phyloP scores from a whole-genome alignment of 2,329 filamentous ascomycete species.

The Ophiostoma himal-ulmi region DNA sequence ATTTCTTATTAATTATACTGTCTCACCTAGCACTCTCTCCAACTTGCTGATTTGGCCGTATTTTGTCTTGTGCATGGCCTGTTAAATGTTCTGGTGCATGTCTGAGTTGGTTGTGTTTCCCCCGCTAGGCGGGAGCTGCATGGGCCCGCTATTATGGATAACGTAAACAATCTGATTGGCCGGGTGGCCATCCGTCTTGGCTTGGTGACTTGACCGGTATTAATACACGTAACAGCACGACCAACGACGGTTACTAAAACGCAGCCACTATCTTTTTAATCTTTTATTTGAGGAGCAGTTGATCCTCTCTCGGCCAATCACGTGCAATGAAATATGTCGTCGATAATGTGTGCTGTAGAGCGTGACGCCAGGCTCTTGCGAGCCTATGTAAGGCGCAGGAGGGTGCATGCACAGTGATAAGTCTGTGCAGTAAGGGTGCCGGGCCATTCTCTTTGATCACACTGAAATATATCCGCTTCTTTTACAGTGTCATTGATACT shows the following conservation, averaged over 20 bases:
- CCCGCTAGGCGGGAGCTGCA: neutral
- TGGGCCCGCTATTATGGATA: neutral
- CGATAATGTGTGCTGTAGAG: neutral
- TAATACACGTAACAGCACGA: neutral
- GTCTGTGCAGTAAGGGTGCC: neutral
- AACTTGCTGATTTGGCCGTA: neutral
- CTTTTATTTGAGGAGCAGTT: too few species aligned
- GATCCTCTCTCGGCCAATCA: neutral
- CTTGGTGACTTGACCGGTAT: neutral
- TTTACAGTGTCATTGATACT: too few species aligned
- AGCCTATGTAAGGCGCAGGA: neutral
- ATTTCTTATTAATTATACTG: neutral
- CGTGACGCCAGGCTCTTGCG: neutral
- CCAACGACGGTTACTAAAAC: neutral
- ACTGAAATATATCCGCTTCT: too few species aligned
- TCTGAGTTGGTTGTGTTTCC: constrained; percentile 1
- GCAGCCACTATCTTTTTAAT: too few species aligned
- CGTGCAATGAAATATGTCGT: neutral
- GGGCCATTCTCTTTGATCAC: too few species aligned
- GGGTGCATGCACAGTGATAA: neutral
- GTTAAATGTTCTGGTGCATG: neutral
- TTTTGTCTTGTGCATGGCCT: constrained; percentile 7
- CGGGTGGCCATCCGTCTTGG: neutral
- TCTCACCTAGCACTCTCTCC: neutral
- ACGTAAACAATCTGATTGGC: neutral